phyloP scores from a whole-genome alignment of 75 land plant species.

The Selaginella moellendorffii region DNA sequence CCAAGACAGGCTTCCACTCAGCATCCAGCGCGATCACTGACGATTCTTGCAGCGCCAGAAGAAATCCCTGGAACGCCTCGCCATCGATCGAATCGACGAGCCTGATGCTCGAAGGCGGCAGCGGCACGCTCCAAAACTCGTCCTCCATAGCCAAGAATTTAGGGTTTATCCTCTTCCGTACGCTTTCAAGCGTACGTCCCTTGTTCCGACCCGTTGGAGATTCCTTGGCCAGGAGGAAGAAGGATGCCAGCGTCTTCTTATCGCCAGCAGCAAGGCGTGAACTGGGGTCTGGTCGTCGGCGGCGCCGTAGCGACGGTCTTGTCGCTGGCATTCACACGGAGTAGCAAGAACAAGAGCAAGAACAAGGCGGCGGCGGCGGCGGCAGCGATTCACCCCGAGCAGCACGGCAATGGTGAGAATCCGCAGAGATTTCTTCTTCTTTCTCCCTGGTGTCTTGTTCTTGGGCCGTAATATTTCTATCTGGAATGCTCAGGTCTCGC shows the following conservation, averaged over 20 bases:
- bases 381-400: too few relatives aligned
- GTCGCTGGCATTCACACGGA: neutral
- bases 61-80: conserved; percentile 39
- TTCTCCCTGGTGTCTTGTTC: too few relatives aligned
- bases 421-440: neutral
- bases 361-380: too few relatives aligned
- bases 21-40: conserved; percentile 72
- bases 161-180: too few relatives aligned
- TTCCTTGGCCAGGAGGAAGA: too few relatives aligned
- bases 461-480: too few relatives aligned
- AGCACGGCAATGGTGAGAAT: too few relatives aligned
- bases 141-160: too few relatives aligned
- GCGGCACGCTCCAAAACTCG: neutral
- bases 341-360: neutral
- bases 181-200: too few relatives aligned
- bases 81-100: conserved; percentile 41
- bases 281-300: neutral
- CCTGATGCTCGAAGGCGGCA: conserved; percentile 24
- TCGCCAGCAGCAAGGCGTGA: neutral
- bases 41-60: conserved; percentile 34
- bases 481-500: neutral
- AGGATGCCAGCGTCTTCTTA: too few relatives aligned
- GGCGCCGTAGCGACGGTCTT: neutral
- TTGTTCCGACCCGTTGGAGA: too few relatives aligned
- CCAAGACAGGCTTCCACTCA: conserved; percentile 76